Percentiles rank a stretch among this genome's conserved stretches.
Conservation (phyloP, 2,329 filamentous ascomycete species). For the Talaromyces sp. region DNA sequence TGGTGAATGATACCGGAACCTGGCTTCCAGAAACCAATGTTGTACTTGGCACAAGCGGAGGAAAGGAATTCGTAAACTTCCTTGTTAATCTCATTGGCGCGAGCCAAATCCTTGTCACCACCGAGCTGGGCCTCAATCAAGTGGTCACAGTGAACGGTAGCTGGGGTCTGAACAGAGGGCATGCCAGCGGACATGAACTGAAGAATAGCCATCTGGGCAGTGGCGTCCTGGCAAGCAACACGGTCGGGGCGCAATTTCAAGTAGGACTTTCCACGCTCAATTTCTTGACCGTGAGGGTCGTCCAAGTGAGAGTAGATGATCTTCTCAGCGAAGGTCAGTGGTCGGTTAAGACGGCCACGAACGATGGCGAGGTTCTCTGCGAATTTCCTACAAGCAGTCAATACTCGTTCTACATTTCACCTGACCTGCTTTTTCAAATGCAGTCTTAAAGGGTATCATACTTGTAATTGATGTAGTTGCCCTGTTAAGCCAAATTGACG, state of each 20-base stretch:
- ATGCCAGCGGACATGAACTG: conserved; percentile 99
- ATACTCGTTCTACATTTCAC: not conserved
- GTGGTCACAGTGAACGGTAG: conserved; percentile 97
- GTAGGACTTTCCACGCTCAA: conserved; percentile 92
- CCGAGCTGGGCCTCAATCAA: conserved; percentile 97
- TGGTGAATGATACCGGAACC: conserved; percentile 99
- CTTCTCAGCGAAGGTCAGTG: conserved; percentile 95
- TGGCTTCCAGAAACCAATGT: conserved; percentile 99
- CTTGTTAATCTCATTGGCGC: conserved; percentile 93
- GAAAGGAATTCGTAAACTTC: conserved; percentile 98
- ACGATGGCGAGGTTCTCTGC: conserved; percentile 94
- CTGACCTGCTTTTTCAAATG: not conserved
- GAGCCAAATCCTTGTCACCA: conserved; percentile 86
- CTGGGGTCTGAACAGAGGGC: conserved; percentile 88
- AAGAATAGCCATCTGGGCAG: conserved; percentile 98
- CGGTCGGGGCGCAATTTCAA: conserved; percentile 95
- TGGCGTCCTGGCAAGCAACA: conserved; percentile 99
- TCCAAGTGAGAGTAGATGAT: conserved; percentile 98
- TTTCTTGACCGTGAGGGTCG: conserved; percentile 92
- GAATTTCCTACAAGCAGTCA: conserved; percentile 71
- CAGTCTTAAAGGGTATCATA: conserved; percentile 30
- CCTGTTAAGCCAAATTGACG: conserved; percentile 35
- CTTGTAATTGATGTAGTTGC: conserved; percentile 97
- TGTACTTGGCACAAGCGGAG: conserved; percentile 94
- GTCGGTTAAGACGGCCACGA: conserved; percentile 81